Conservation (phyloP, 1,284 basidiomycete genomes). For the Trichosporon faecale region DNA sequence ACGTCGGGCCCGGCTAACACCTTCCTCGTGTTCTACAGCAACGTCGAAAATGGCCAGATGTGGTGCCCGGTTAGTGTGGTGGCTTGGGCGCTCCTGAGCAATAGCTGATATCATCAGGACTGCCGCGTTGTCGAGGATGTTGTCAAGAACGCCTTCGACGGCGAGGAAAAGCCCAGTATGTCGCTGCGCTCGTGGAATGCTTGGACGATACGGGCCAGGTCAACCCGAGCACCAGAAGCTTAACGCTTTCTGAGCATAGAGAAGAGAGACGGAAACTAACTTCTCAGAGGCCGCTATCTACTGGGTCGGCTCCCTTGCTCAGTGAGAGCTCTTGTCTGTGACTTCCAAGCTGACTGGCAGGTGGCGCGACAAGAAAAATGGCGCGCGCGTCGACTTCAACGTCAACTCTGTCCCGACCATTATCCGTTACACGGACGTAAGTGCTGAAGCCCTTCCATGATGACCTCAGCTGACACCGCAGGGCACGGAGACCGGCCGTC, state of each 20-base stretch:
- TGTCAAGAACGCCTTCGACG: constrained; percentile 61
- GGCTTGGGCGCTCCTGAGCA: neutral
- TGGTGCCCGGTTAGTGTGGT: constrained; percentile 52
- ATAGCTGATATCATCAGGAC: constrained; percentile 58
- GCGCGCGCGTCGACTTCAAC: constrained; percentile 65
- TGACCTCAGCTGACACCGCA: constrained; percentile 31
- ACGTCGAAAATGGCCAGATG: constrained; percentile 49
- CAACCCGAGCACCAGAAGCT: too few species aligned
- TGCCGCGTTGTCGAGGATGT: constrained; percentile 64
- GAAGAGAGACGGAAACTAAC: neutral
- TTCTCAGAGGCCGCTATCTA: constrained; percentile 60
- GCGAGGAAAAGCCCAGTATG: constrained; percentile 57
- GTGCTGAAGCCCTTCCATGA: constrained; percentile 39
- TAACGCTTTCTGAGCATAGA: too few species aligned
- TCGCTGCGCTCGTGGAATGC: neutral
- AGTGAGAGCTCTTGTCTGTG: constrained; percentile 60
- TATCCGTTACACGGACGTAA: constrained; percentile 63
- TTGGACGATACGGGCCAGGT: too few species aligned
- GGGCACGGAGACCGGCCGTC: constrained; percentile 59
- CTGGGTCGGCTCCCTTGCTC: constrained; percentile 66
- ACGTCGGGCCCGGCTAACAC: constrained; percentile 41
- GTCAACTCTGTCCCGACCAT: constrained; percentile 69
- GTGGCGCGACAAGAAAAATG: constrained; percentile 65
- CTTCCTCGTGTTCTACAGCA: constrained; percentile 52
- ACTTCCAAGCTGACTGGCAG: constrained; percentile 48